A percentile compares a stretch with the other conserved stretches of the same genome.
Evolutionary conservation across 2,329 filamentous ascomycete species (phyloP).

Genomic region (Sporothrix euskadiensis): DNA sequence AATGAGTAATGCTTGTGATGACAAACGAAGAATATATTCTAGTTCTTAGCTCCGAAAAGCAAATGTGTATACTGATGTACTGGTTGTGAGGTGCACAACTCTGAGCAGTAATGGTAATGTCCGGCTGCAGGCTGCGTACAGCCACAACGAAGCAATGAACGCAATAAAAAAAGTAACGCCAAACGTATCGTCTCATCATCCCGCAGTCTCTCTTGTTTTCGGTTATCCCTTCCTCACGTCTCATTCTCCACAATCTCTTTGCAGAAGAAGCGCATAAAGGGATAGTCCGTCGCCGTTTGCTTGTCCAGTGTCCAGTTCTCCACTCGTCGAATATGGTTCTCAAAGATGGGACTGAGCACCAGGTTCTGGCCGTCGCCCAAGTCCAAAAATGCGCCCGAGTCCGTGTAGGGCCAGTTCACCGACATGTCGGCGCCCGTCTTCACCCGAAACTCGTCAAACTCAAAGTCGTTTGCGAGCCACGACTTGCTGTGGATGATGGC

Average conservation of each 20-base stretch:
- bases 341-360: slow-evolving; percentile 27
- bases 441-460: slow-evolving; percentile 19
- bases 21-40: background rate
- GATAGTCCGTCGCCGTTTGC: background rate
- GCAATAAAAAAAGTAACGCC: too few species aligned
- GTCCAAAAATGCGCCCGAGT: slow-evolving; percentile 26
- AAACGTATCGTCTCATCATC: too few species aligned
- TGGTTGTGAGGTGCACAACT: too few species aligned
- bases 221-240: background rate
- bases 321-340: slow-evolving; percentile 24
- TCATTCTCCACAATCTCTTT: background rate
- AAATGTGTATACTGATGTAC: too few species aligned
- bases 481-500: slow-evolving; percentile 20
- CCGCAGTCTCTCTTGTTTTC: too few species aligned
- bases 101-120: too few species aligned
- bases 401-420: slow-evolving; percentile 29
- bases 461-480: slow-evolving; percentile 16
- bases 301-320: slow-evolving; percentile 27
- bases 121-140: too few species aligned
- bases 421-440: slow-evolving; percentile 25
- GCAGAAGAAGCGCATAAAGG: slow-evolving; percentile 18
- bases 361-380: slow-evolving; percentile 27
- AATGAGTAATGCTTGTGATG: background rate
- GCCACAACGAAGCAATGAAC: too few species aligned
- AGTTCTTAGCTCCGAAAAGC: too few species aligned